Evolutionary conservation across 768 basidiomycete species (phyloP), one percentile per base, ranked within the genome.

Genomic region (Podaxis mareebaensis): DNA sequence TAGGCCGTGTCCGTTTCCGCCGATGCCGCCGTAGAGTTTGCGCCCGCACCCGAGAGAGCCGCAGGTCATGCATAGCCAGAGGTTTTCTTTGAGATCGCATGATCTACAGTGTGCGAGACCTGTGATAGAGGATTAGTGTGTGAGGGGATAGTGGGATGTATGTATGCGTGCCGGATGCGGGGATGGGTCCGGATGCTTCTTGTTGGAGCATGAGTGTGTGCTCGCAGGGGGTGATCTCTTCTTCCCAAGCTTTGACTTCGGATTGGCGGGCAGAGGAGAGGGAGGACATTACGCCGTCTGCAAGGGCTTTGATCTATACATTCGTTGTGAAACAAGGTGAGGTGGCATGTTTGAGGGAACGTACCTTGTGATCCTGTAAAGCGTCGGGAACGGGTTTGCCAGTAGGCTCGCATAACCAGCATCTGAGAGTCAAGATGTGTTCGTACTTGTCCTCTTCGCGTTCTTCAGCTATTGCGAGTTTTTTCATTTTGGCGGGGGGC

Each of bases 241-340:
- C 96, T 73, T 99, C 95, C 97, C 97, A 99, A 5, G 97, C 91
- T 75, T 97, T 91, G 53, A 99, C 91, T 70, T 98, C 95, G 0
- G 91, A 93, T 71, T 96, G 91, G 53, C 95, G 92, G 0, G 93
- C 91, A 1, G 94, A 96, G 0, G 95, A 94, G 68, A 93, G 79
- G 1, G 95, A 88, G 1, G 82, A 78, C 86, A 97, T 89, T 61
- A 96, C 79, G 0, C 84, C 86, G 22, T 88, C 82, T 3, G 85
- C 78, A 10, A 95, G 76, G 0, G 77, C 70, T 66, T 82, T 83
- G 44, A 86, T 77, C 86, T 90, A 64, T 0, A 22, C 2, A 20
- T n/a, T 4, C 1, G 15, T 44, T 44, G 7, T 44, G 13, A 4
- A 20, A 3, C 0, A 4, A 15, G 42, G 15, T 8, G 42, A 44